Conservation (phyloP, 225 moss, liverwort and hornwort species). For the Pseudoscleropodium purum region DNA sequence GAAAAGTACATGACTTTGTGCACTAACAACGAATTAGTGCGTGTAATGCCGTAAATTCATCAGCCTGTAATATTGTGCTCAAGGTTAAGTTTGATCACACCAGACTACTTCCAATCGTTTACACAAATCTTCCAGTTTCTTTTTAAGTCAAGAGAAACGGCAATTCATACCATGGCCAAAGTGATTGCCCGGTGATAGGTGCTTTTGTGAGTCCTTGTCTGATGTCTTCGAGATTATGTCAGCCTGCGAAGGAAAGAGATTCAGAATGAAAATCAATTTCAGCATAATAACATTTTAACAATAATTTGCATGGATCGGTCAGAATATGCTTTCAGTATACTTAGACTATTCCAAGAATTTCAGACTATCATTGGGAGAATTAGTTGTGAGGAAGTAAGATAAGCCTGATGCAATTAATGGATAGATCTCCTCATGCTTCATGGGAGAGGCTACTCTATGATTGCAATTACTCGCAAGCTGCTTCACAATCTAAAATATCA, state of each 20-base stretch:
- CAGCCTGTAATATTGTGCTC: neutral
- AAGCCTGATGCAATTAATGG: neutral
- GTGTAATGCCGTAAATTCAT: neutral
- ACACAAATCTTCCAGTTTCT: neutral
- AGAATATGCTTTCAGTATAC: neutral
- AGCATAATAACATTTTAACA: neutral
- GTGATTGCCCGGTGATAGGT: slow-evolving; percentile 29
- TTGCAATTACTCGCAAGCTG: neutral
- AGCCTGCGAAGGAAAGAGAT: slow-evolving; percentile 7
- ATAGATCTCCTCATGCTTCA: neutral
- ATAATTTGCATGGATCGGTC: neutral
- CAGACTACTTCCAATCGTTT: neutral
- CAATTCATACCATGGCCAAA: slow-evolving; percentile 50
- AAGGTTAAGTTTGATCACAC: neutral
- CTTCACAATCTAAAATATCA: neutral
- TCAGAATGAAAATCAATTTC: neutral
- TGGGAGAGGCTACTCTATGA: neutral
- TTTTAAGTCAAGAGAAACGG: neutral
- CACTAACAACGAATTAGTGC: neutral
- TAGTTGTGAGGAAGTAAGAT: neutral
- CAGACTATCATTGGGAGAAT: neutral
- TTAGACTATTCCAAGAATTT: neutral
- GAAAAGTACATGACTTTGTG: neutral
- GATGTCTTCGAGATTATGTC: neutral
- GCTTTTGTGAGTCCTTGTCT: neutral